Evolutionary conservation across 2,329 filamentous ascomycete genomes (phyloP).

Genomic region (Macrophomina pseudophaseolina): DNA sequence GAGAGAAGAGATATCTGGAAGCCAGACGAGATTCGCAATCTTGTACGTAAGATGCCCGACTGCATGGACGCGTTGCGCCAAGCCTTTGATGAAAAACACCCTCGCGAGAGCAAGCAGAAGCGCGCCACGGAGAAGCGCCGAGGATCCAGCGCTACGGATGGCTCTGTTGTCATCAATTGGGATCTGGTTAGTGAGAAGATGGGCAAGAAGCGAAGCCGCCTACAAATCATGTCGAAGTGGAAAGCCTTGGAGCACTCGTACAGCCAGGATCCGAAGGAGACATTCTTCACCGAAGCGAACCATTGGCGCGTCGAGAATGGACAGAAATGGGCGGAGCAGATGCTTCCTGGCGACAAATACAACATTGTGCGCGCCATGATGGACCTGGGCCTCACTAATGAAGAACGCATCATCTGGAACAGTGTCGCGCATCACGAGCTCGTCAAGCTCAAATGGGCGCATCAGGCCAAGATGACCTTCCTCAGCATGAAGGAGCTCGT

Average conservation of each 20-base stretch:
- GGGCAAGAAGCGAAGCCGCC: constrained; percentile 64
- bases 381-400: constrained; percentile 30
- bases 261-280: constrained; percentile 15
- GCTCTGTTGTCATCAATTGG: constrained; percentile 62
- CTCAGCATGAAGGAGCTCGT: constrained; percentile 30
- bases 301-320: constrained; percentile 31
- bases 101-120: constrained; percentile 20
- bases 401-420: constrained; percentile 46
- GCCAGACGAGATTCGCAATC: constrained; percentile 37
- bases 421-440: constrained; percentile 34
- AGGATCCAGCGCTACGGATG: constrained; percentile 17
- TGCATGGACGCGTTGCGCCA: constrained; percentile 22
- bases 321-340: constrained; percentile 35
- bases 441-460: constrained; percentile 34
- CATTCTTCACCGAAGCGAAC: constrained; percentile 27
- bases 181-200: constrained; percentile 66
- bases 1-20: constrained; percentile 18
- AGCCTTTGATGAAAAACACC: constrained; percentile 8
- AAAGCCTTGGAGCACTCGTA: constrained; percentile 37
- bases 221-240: constrained; percentile 75
- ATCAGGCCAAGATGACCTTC: constrained; percentile 36
- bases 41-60: constrained; percentile 37
- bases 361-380: constrained; percentile 46
- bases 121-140: constrained; percentile 20
- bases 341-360: constrained; percentile 49